These are phyloP conservation scores for Neurospora sp. DNA, from an alignment of 495 filamentous ascomycete genomes.

Conservation along the genomic window DNA sequence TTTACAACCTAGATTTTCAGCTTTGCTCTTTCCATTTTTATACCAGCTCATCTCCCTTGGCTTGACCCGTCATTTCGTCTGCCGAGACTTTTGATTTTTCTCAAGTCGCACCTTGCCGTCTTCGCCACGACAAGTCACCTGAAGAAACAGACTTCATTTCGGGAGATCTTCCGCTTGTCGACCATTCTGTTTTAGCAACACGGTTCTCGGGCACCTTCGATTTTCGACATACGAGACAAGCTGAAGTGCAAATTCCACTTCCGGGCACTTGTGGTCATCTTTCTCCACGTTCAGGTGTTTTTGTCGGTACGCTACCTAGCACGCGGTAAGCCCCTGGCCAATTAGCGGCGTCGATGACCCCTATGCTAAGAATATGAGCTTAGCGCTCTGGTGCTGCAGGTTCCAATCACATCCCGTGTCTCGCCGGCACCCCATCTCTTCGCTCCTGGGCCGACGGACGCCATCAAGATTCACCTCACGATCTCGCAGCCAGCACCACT, in stretches of 20 bases:
- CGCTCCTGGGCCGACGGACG: slow-evolving; percentile 1
- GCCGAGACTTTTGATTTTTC: neutral
- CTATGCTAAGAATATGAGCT: slow-evolving; percentile 27
- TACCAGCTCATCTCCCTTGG: neutral
- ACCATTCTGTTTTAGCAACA: neutral
- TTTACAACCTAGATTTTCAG: neutral
- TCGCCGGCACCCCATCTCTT: neutral
- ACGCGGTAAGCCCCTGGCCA: slow-evolving; percentile 20
- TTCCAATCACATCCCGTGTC: slow-evolving; percentile 20
- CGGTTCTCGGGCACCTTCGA: neutral
- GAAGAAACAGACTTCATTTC: neutral
- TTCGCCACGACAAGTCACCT: neutral
- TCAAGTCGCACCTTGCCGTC: neutral
- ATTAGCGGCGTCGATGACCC: slow-evolving; percentile 8
- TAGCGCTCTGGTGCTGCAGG: slow-evolving; percentile 25
- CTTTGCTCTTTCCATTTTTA: neutral
- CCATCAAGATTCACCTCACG: slow-evolving; percentile 17
- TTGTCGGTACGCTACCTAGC: slow-evolving; percentile 8
- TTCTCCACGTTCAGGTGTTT: slow-evolving; percentile 7
- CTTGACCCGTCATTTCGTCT: neutral
- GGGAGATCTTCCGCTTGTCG: neutral
- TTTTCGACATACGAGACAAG: neutral
- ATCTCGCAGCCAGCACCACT: neutral
- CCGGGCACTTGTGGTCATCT: neutral
- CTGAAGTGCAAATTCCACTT: neutral